Base-by-base conservation (phyloP, 2,329 filamentous ascomycete genomes). In the Exophiala calicioides region DNA sequence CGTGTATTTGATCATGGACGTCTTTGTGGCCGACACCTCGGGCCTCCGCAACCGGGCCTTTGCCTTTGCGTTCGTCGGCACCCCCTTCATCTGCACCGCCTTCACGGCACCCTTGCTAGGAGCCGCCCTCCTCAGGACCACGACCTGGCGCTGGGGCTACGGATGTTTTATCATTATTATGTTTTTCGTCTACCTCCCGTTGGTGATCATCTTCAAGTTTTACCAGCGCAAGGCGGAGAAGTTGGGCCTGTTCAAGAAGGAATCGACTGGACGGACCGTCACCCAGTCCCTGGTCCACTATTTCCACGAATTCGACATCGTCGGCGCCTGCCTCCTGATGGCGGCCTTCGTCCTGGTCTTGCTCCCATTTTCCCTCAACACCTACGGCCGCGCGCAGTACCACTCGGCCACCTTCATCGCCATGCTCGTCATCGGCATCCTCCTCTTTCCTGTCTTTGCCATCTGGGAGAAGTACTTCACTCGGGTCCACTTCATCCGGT, bases 21-120 rank as follows among this genome's bases (percentile, higher is more conserved):
- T 85, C 40, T 78, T 85, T 60, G 71, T 81, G 40, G 78, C 82
- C 18, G 83, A 86, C 56, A 83, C 80, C 0, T 80, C 82, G 0
- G 69, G 71, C 1, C 70, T 86, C 20, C 73, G 72, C 45, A 82
- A 84, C 56, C 71, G 82, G 58, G 76, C 75, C 18, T 69, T 86
- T 34, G 76, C 80, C 58, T 75, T 80, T 43, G 80, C 79, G 0
- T 74, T 83, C 50, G 71, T 75, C 21, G 69, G 67, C 9, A 80
- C 81, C 0, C 82, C 57, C 3, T 79, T 85, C 47, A 74, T 76
- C 55, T 82, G 79, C 10, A 76, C 76, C 1, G 85, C 75, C 62
- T 68, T 77, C 43, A 73, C 78, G 12, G 72, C 76, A 0, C 70
- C 68, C 76, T 78, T 12, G 78, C 42, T 47, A 13, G 74, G 75